These are phyloP conservation scores for Dipteronia sinensis DNA, from an alignment of 345 rosid species.

Conservation along the genomic window DNA sequence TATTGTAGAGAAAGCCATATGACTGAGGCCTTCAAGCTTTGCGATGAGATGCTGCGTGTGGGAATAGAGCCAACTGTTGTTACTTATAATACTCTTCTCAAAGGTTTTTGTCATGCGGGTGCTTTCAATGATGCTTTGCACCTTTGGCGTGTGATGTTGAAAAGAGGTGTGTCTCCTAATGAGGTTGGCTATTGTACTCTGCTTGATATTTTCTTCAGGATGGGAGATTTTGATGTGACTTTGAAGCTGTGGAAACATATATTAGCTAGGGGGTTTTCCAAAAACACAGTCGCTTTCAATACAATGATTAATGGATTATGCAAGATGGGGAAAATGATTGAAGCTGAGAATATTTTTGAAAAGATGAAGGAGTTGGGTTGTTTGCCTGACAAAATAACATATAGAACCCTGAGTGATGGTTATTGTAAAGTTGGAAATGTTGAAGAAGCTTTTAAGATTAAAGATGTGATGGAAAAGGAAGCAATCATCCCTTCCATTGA, in stretches of 20 bases:
- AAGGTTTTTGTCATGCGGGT: slow-evolving; percentile 62
- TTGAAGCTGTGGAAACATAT: slow-evolving; percentile 65
- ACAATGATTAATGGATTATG: slow-evolving; percentile 76
- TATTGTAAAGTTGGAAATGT: slow-evolving; percentile 69
- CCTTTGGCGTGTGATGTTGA: slow-evolving; percentile 68
- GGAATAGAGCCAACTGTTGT: slow-evolving; percentile 54
- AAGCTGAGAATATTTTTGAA: slow-evolving; percentile 63
- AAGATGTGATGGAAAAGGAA: slow-evolving; percentile 47
- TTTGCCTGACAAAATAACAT: slow-evolving; percentile 69
- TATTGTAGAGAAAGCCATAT: slow-evolving; percentile 56
- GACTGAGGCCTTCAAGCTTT: slow-evolving; percentile 62
- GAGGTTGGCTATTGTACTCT: slow-evolving; percentile 68
- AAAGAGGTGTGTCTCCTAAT: slow-evolving; percentile 49
- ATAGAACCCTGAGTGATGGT: slow-evolving; percentile 69
- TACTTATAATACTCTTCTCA: slow-evolving; percentile 79
- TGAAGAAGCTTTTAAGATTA: slow-evolving; percentile 63
- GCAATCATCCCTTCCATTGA: slow-evolving; percentile 54
- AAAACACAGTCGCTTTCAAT: slow-evolving; percentile 57
- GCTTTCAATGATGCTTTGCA: slow-evolving; percentile 56
- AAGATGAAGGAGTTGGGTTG: slow-evolving; percentile 60
- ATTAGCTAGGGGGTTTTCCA: slow-evolving; percentile 62
- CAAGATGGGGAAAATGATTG: slow-evolving; percentile 62
- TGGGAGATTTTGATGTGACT: slow-evolving; percentile 63
- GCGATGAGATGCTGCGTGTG: slow-evolving; percentile 49
- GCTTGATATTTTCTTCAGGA: slow-evolving; percentile 71